Base-by-base conservation (phyloP, 306 rosid species). In the Senna siamea region DNA sequence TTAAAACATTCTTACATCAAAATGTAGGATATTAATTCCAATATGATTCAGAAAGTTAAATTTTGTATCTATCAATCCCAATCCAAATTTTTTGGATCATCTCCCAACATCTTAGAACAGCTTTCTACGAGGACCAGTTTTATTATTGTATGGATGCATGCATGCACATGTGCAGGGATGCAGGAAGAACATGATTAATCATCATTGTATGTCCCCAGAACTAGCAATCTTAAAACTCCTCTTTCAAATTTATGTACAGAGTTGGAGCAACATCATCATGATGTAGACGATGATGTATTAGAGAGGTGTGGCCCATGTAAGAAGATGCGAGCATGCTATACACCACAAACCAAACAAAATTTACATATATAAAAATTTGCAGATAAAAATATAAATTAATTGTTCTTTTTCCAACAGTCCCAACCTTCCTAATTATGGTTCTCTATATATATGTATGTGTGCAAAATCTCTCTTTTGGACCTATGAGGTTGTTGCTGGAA, bases 121-220 rank as follows among this genome's bases (percentile, higher is more conserved):
- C n/a, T n/a, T n/a, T n/a, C n/a, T 43, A 35, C 48, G 13, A 14
- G 37, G 72, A 61, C 26, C 20, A 51, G 44, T 35, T 71, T 20
- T 3, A 17, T 37, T 4, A 37, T 37, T 37, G 1, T 37, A 37
- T 37, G 8, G 0, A 37, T 37, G 8, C 8, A 37, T 34, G 20
- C 77, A 66, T 65, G 74, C 10, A 48, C 81, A 83, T 69, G 88
- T 62, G 80, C 66, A 53, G 61, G 8, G 72, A 80, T 62, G 70
- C 66, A 80, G 18, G 77, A 69, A 78, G 26, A 64, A 60, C 77
- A 83, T 79, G 64, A 81, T 71, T 75, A 53, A 70, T 18, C 72
- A 80, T 82, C 55, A 82, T 91, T 74, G 51, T 82, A 22, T 82
- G 84, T 85, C 85, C 68, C 82, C 76, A 54, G 51, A 75, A 65